Evolutionary conservation across 2,329 filamentous ascomycete genomes (phyloP).

Genomic region (Colletotrichum cuscutae): DNA sequence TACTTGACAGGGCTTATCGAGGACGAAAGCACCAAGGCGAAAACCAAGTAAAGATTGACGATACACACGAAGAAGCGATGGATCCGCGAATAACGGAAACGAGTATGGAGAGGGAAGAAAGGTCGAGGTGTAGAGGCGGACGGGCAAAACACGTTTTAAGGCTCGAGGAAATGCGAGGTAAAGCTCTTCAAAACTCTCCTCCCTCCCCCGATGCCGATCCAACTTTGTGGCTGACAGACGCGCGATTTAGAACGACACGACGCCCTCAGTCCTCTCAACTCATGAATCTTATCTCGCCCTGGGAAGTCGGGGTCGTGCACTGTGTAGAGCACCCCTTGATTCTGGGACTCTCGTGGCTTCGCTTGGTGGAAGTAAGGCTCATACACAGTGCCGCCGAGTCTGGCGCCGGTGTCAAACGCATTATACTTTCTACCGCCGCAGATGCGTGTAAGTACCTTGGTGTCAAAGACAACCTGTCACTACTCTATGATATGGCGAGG

Average conservation of each 20-base stretch:
- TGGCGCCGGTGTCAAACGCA: background rate
- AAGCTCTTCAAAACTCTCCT: background rate
- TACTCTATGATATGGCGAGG: no score
- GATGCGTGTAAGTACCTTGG: no score
- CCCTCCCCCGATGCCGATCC: no score
- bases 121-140: background rate
- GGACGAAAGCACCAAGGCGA: no score
- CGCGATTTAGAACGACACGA: background rate
- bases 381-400: background rate
- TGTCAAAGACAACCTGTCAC: background rate
- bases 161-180: background rate
- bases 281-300: background rate
- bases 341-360: background rate
- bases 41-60: background rate
- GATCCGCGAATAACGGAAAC: no score
- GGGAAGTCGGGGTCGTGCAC: background rate
- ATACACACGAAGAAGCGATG: no score
- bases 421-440: background rate
- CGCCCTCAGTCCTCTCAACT: background rate
- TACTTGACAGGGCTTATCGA: no score
- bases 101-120: no score
- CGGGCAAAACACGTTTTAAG: background rate
- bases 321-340: background rate
- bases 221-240: background rate
- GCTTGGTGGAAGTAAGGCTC: background rate